A percentile compares a stretch with the other conserved stretches of the same genome.
These are phyloP conservation scores for Metarhizium album DNA, from an alignment of 2,329 filamentous ascomycete genomes.

Conservation along the genomic window DNA sequence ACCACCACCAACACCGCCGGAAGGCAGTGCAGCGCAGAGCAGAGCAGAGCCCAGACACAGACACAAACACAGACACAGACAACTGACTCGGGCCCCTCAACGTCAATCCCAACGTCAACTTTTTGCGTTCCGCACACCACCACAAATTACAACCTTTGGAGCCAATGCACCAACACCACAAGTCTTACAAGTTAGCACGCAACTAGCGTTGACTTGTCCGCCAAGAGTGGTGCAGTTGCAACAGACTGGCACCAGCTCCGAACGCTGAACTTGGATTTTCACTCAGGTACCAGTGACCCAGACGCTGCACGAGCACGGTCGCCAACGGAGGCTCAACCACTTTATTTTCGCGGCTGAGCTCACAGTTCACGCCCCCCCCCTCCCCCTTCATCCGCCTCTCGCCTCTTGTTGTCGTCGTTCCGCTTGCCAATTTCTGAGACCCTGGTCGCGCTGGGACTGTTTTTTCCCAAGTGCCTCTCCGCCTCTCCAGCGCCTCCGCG, in stretches of 20 bases:
- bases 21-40: too few relatives aligned
- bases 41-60: too few relatives aligned
- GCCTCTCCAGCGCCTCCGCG: background rate
- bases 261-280: background rate
- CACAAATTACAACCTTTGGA: background rate
- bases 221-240: background rate
- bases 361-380: too few relatives aligned
- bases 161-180: too few relatives aligned
- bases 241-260: too few relatives aligned
- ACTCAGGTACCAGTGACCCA: too few relatives aligned
- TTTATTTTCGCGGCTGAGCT: too few relatives aligned
- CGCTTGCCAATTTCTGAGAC: conserved; percentile 4
- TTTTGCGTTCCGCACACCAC: background rate
- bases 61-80: too few relatives aligned
- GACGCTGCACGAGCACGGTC: background rate
- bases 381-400: background rate
- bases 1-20: too few relatives aligned
- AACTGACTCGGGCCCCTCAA: too few relatives aligned
- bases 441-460: background rate
- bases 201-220: background rate
- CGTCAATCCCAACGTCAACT: background rate
- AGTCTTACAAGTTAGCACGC: too few relatives aligned
- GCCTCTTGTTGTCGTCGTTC: background rate
- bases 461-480: background rate
- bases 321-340: background rate